Evolutionary conservation across 2,329 filamentous ascomycete species (phyloP).

Genomic region (Cercospora zeae-maydis): DNA sequence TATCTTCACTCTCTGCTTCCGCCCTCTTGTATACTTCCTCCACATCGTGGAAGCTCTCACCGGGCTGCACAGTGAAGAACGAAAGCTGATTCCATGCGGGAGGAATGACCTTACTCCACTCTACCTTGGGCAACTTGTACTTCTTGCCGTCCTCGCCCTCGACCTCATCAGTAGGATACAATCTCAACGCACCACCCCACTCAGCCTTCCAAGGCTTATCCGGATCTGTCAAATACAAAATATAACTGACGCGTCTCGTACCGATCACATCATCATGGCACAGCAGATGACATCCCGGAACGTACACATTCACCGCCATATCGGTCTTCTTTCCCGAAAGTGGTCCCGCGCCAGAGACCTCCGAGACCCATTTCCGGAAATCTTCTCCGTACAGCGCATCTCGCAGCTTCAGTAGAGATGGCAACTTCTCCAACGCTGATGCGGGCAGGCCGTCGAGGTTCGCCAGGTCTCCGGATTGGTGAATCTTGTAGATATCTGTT

Average conservation of each 20-base stretch:
- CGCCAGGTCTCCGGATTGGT: constrained; percentile 94
- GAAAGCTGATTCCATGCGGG: constrained; percentile 96
- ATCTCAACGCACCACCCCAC: constrained; percentile 87
- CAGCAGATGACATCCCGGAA: constrained; percentile 87
- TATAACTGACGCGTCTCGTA: constrained; percentile 93
- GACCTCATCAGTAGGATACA: constrained; percentile 70
- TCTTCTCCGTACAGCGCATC: constrained; percentile 88
- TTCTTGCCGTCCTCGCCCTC: constrained; percentile 62
- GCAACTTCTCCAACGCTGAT: constrained; percentile 76
- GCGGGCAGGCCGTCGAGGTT: constrained; percentile 94
- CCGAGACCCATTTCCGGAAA: constrained; percentile 84
- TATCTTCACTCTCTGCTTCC: constrained; percentile 57
- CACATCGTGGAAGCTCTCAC: constrained; percentile 98
- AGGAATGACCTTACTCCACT: constrained; percentile 77
- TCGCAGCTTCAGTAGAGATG: constrained; percentile 84
- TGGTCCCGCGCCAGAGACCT: constrained; percentile 79
- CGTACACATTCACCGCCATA: constrained; percentile 99
- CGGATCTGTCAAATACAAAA: constrained; percentile 90
- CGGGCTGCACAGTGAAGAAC: constrained; percentile 96
- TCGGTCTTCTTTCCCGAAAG: constrained; percentile 93
- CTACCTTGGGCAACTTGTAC: constrained; percentile 75
- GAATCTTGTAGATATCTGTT: constrained; percentile 99
- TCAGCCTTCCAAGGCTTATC: constrained; percentile 84
- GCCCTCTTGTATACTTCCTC: constrained; percentile 84
- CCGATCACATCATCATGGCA: constrained; percentile 99